These are phyloP conservation scores for Podaxis sp. DNA, from an alignment of 768 basidiomycete genomes.

Conservation along the genomic window DNA sequence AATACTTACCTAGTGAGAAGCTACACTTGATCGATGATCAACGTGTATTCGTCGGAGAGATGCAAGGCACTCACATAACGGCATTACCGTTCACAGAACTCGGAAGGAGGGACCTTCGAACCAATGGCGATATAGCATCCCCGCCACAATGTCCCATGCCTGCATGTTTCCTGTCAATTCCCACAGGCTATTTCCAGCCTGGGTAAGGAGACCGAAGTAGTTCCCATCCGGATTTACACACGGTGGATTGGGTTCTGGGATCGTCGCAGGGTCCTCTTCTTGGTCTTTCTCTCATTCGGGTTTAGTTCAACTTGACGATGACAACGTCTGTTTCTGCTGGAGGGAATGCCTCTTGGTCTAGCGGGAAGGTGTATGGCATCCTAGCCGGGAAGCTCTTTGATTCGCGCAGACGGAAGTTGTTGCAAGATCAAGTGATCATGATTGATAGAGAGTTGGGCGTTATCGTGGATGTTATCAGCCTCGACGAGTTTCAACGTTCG, in stretches of 20 bases:
- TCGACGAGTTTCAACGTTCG: conserved; percentile 11
- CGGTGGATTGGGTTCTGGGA: not conserved
- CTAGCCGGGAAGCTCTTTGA: conserved; percentile 53
- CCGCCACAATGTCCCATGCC: not conserved
- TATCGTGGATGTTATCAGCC: conserved; percentile 39
- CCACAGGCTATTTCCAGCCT: not conserved
- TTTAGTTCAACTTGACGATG: not conserved
- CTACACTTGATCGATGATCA: not conserved
- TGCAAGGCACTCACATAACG: not conserved
- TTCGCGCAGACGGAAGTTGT: conserved; percentile 36
- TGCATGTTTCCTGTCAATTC: not conserved
- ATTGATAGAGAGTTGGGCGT: conserved; percentile 46
- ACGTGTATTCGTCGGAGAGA: not conserved
- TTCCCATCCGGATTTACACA: not conserved
- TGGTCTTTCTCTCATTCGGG: not conserved
- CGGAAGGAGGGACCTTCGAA: not conserved
- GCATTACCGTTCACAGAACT: not conserved
- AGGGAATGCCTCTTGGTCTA: not conserved
- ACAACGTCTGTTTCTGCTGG: not conserved
- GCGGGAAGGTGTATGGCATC: conserved; percentile 21
- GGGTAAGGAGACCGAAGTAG: not conserved
- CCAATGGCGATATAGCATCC: not conserved
- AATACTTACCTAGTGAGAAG: not conserved
- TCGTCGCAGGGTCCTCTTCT: not conserved
- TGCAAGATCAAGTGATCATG: conserved; percentile 45